Evolutionary conservation across 176 grass and related monocot genomes (phyloP).

Genomic region (Aegilops speltoides): DNA sequence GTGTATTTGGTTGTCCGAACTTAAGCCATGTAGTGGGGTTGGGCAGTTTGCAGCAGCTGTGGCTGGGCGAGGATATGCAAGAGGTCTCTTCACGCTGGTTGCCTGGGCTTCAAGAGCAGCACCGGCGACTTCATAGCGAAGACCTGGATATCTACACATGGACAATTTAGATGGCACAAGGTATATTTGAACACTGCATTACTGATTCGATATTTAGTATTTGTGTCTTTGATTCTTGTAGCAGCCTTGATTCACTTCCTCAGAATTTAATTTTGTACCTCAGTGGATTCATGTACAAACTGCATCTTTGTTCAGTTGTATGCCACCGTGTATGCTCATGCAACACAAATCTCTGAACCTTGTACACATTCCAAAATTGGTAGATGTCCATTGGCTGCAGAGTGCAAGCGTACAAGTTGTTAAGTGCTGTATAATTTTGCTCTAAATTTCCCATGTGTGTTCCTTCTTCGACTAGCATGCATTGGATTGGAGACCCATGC

Average conservation of each 20-base stretch:
- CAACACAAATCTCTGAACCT: background rate
- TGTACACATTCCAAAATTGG: background rate
- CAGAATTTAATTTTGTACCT: background rate
- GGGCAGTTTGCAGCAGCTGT: too few relatives aligned
- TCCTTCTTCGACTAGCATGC: background rate
- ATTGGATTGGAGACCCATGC: background rate
- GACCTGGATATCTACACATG: too few relatives aligned
- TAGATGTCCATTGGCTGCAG: too few relatives aligned
- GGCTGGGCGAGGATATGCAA: too few relatives aligned
- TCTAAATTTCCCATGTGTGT: background rate
- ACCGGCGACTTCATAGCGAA: too few relatives aligned
- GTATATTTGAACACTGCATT: background rate
- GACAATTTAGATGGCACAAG: too few relatives aligned
- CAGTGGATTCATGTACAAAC: too few relatives aligned
- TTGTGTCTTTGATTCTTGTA: background rate
- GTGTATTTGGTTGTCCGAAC: too few relatives aligned
- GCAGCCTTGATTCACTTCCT: background rate
- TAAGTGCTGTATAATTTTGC: background rate
- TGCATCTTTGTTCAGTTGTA: too few relatives aligned
- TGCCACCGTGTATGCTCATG: background rate
- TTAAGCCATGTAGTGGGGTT: too few relatives aligned
- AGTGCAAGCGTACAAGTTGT: background rate
- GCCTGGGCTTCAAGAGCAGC: too few relatives aligned
- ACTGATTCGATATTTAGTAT: background rate
- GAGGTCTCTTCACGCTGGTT: too few relatives aligned